Evolutionary conservation across 2,329 filamentous ascomycete genomes (phyloP), one percentile per base, ranked within the genome.

Genomic region (Mycogone perniciosa): DNA sequence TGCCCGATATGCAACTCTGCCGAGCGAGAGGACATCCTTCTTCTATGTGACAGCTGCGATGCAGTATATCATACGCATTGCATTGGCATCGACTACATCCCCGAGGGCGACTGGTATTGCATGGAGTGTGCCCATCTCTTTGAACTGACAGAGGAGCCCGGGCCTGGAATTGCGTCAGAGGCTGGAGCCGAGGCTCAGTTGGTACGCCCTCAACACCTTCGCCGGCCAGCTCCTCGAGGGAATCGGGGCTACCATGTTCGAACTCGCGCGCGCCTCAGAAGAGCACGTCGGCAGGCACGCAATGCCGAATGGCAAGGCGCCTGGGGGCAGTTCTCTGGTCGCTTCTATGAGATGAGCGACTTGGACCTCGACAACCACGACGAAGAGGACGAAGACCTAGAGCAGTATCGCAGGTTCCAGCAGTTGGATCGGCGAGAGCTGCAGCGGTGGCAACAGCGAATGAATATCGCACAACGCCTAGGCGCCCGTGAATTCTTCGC

Each of bases 41-140:
- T 97, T 58, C 81, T 95, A 54, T 99, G 93, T 71, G 90, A 96
- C 67, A 85, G 84, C 62, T 99, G 93, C 73, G 86, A 95, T 73
- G 84, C 85, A 33, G 81, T 88, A 40, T 96, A 92, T 62, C 93
- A 99, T 68, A 90, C 90, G 44, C 88, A 95, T 67, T 99, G 93
- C 68, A 82, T 95, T 54, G 91, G 88, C 33, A 78, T 96, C 45
- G 85, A 91, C 54, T 72, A 76, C 48, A 81, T 95, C 50, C 90
- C 91, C 26, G 71, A 77, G 31, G 88, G 87, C 30, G 76, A 84
- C 57, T 99, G 92, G 91, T 96, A 92, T 67, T 99, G 93, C 72
- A 84, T 93, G 68, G 83, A 87, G 60, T 99, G 93, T 69, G 67
- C 75, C 55, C 76, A 80, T 55, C 65, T 77, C 27, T 71, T 79